Percentiles rank a stretch among this genome's conserved stretches.
phyloP scores from a whole-genome alignment of 768 basidiomycete genomes.

The Leccinum rimulosum region DNA sequence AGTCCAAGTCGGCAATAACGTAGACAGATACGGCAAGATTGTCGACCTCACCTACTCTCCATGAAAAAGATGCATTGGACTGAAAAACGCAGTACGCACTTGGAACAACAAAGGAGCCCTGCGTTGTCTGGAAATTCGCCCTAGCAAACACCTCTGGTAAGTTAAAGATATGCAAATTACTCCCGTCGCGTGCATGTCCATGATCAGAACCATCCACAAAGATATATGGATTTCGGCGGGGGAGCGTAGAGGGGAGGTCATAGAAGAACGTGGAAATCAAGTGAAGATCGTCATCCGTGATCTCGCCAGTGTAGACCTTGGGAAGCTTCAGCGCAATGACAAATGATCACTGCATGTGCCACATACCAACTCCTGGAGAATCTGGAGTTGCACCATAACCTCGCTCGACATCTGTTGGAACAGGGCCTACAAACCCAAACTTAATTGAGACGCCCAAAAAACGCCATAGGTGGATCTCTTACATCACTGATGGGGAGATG shows the following conservation, averaged over 20 bases:
- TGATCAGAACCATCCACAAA: conserved; percentile 45
- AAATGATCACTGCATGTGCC: not conserved
- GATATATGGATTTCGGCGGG: conserved; percentile 75
- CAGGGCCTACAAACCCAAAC: conserved; percentile 14
- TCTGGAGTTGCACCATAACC: conserved; percentile 54
- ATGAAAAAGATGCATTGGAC: conserved; percentile 5
- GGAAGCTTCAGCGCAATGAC: not conserved
- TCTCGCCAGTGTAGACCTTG: conserved; percentile 55
- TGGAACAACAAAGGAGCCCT: conserved; percentile 60
- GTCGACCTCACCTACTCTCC: conserved; percentile 11
- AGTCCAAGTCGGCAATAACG: conserved; percentile 79
- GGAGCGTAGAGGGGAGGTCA: conserved; percentile 71
- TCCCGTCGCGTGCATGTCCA: conserved; percentile 11
- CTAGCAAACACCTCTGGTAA: conserved; percentile 30
- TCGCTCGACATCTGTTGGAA: conserved; percentile 40
- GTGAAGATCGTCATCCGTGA: conserved; percentile 51
- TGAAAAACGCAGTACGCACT: conserved; percentile 37
- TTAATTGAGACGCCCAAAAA: not conserved
- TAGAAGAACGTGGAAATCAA: conserved; percentile 81
- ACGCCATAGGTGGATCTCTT: conserved; percentile 24
- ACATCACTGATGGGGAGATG: conserved; percentile 68
- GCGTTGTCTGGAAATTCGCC: conserved; percentile 39
- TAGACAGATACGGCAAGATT: conserved; percentile 48
- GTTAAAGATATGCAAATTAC: conserved; percentile 22
- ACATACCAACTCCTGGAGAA: conserved; percentile 71